Percentiles rank a stretch among this genome's conserved stretches.
Conservation (phyloP, 148 eudicot genomes). For the Tetragonia tetragonoides region DNA sequence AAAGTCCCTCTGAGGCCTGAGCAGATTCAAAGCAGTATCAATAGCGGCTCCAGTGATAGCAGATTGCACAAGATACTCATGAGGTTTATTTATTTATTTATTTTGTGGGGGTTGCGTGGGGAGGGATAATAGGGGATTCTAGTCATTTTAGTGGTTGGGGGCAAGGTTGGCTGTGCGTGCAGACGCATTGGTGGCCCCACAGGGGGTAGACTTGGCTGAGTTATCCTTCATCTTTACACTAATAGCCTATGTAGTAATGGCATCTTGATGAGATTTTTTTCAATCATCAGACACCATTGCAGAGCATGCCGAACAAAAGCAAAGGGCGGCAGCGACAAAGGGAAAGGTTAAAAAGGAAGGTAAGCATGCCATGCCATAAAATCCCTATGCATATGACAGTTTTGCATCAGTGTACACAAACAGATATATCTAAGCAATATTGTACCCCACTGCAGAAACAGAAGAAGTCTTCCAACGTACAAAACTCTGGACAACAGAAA, state of each 20-base stretch:
- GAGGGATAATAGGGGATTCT: no score
- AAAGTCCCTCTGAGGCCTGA: no score
- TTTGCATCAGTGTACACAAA: neutral
- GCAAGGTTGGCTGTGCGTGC: no score
- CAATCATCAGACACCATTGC: neutral
- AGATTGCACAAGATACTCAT: no score
- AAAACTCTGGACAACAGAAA: conserved; percentile 27
- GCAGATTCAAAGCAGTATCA: no score
- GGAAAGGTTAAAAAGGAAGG: conserved; percentile 58
- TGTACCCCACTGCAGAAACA: conserved; percentile 34
- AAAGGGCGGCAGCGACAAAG: conserved; percentile 69
- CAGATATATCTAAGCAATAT: neutral
- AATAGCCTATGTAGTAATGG: neutral
- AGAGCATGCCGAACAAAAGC: conserved; percentile 42
- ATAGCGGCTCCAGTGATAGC: no score
- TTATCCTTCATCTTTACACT: neutral
- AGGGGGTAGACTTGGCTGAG: no score
- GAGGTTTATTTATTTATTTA: no score
- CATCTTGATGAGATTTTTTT: neutral
- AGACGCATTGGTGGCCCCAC: no score
- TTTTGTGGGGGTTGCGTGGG: no score
- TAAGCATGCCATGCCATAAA: conserved; percentile 9
- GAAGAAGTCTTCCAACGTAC: conserved; percentile 15
- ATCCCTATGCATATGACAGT: neutral
- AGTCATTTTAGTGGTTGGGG: no score